A percentile compares a stretch with the other conserved stretches of the same genome.
phyloP scores from a whole-genome alignment of 129 eudicot species.

The Sambucus nigra region DNA sequence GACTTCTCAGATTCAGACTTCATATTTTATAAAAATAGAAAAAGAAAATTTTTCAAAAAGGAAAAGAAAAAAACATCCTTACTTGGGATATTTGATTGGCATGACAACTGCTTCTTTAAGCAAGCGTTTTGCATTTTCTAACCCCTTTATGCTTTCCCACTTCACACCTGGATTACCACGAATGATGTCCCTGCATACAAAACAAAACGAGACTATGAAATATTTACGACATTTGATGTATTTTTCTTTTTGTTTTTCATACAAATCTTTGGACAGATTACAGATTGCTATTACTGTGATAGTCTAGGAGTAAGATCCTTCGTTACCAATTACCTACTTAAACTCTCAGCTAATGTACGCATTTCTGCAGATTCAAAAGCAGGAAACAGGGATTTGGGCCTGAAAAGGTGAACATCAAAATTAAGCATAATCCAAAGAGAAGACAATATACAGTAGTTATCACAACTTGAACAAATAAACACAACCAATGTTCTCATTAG shows the following conservation, averaged over 20 bases:
- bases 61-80: no score
- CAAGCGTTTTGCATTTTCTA: slow-evolving; percentile 93
- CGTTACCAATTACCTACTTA: slow-evolving; percentile 54
- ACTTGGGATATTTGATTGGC: slow-evolving; percentile 99
- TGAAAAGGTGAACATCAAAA: slow-evolving; percentile 24
- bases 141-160: slow-evolving; percentile 96
- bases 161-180: slow-evolving; percentile 94
- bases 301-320: neutral
- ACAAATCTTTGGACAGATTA: neutral
- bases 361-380: slow-evolving; percentile 92
- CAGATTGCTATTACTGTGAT: neutral
- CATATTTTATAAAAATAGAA: no score
- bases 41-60: no score
- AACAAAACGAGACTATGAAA: slow-evolving; percentile 8
- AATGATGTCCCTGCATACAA: slow-evolving; percentile 71
- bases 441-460: neutral
- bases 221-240: neutral
- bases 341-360: slow-evolving; percentile 91
- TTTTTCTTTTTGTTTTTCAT: neutral
- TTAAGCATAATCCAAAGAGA: slow-evolving; percentile 1
- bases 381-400: slow-evolving; percentile 79
- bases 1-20: no score
- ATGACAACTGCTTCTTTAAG: slow-evolving; percentile 99
- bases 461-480: slow-evolving; percentile 1
- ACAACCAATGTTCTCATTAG: slow-evolving; percentile 1